Conservation (phyloP, 106 monocot species). For the Hemerocallis citrina region DNA sequence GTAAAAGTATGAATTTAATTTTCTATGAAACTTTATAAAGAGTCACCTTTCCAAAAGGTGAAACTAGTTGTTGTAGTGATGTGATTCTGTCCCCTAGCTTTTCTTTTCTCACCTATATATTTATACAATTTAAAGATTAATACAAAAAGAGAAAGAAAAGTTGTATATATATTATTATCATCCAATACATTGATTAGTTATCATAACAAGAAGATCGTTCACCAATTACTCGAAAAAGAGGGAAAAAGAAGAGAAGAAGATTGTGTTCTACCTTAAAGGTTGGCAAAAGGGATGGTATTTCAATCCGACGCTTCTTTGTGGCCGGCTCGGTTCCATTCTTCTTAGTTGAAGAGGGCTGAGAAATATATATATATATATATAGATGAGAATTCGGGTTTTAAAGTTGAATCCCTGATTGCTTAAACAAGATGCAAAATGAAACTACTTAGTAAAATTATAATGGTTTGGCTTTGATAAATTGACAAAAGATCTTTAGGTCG, state of each 20-base stretch:
- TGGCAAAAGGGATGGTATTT: constrained; percentile 62
- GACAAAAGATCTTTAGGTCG: too few relatives aligned
- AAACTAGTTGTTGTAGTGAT: constrained; percentile 23
- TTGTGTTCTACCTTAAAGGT: constrained; percentile 18
- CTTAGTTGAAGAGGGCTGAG: background rate
- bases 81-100: constrained; percentile 25
- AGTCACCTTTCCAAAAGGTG: constrained; percentile 20
- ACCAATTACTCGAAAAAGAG: background rate
- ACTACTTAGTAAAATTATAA: too few relatives aligned
- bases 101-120: constrained; percentile 22
- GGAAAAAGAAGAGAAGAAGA: background rate
- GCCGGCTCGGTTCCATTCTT: background rate
- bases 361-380: too few relatives aligned
- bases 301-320: constrained; percentile 50
- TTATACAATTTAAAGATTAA: background rate
- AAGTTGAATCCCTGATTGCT: too few relatives aligned
- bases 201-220: too few relatives aligned
- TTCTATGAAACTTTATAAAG: too few relatives aligned
- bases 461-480: too few relatives aligned
- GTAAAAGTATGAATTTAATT: too few relatives aligned
- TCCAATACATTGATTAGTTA: background rate
- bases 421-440: too few relatives aligned
- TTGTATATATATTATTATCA: background rate
- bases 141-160: constrained; percentile 2
- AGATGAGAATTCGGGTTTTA: too few relatives aligned